Conservation (phyloP, 1,139 yeast species). For the Williopsis jadinii region DNA sequence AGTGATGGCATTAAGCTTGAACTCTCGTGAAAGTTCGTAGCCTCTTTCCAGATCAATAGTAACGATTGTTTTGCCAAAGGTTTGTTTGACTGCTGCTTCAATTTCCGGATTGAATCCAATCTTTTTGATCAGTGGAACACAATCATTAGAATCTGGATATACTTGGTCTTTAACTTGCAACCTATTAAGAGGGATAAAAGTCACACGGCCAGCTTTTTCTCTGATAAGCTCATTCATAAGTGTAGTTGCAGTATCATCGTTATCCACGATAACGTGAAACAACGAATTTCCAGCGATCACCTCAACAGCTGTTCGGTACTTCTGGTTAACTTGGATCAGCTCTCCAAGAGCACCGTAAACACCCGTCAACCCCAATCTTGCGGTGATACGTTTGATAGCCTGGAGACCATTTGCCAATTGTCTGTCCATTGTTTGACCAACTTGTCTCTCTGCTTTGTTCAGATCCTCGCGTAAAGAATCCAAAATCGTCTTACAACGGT, state of each 20-base stretch:
- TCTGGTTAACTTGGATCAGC: slow-evolving; percentile 70
- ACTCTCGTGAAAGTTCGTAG: slow-evolving; percentile 55
- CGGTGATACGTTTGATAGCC: slow-evolving; percentile 55
- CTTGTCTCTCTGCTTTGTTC: slow-evolving; percentile 47
- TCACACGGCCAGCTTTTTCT: slow-evolving; percentile 72
- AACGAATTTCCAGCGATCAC: slow-evolving; percentile 83
- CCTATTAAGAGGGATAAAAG: slow-evolving; percentile 85
- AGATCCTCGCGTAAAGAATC: slow-evolving; percentile 54
- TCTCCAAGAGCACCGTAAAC: slow-evolving; percentile 87
- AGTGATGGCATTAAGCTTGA: slow-evolving; percentile 66
- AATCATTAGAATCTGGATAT: slow-evolving; percentile 49
- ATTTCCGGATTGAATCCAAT: slow-evolving; percentile 51
- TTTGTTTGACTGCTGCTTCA: slow-evolving; percentile 63
- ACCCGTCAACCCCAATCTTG: slow-evolving; percentile 46
- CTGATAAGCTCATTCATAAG: slow-evolving; percentile 74
- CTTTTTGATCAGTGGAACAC: slow-evolving; percentile 69
- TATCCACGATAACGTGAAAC: slow-evolving; percentile 86
- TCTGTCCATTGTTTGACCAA: slow-evolving; percentile 70
- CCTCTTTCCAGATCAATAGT: slow-evolving; percentile 68
- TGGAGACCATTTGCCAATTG: slow-evolving; percentile 62
- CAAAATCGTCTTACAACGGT: slow-evolving; percentile 46
- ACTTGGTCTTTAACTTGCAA: slow-evolving; percentile 33
- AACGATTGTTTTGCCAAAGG: slow-evolving; percentile 77
- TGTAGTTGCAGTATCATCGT: slow-evolving; percentile 73
- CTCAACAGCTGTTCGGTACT: slow-evolving; percentile 80